phyloP scores from a whole-genome alignment of 306 rosid species.

The Fragaria iinumae region DNA sequence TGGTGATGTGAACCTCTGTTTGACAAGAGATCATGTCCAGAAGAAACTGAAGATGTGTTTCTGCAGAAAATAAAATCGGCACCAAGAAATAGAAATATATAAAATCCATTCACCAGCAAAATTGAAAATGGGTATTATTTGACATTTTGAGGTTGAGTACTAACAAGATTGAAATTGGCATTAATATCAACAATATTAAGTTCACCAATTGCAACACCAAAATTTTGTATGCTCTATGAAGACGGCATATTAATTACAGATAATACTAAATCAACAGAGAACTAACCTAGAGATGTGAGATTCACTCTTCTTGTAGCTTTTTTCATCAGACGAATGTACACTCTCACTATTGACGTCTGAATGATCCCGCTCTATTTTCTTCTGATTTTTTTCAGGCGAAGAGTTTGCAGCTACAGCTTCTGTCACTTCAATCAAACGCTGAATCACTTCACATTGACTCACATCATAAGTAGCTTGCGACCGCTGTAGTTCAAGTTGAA shows the following conservation, averaged over 20 bases:
- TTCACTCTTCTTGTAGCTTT: conserved; percentile 46
- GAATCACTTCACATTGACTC: conserved; percentile 90
- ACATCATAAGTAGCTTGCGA: conserved; percentile 82
- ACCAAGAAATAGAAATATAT: not conserved
- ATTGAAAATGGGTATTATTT: not conserved
- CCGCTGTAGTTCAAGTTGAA: conserved; percentile 79
- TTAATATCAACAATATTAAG: conserved; percentile 5
- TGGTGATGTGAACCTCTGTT: conserved; percentile 56
- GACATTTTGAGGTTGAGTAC: not conserved
- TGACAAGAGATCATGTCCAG: conserved; percentile 59
- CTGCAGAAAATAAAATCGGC: conserved; percentile 27
- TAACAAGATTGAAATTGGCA: conserved; percentile 10
- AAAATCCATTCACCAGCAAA: not conserved
- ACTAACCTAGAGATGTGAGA: conserved; percentile 52
- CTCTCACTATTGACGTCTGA: conserved; percentile 48
- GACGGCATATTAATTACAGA: not conserved
- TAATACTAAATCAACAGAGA: conserved; percentile 15
- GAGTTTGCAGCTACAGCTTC: conserved; percentile 63
- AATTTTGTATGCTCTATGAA: not conserved
- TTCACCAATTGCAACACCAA: not conserved
- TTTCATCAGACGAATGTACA: conserved; percentile 56
- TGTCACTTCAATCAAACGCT: conserved; percentile 82
- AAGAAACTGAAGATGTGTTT: conserved; percentile 57
- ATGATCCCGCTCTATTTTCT: conserved; percentile 51
- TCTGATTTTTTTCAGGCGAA: conserved; percentile 52